phyloP scores from a whole-genome alignment of 768 basidiomycete genomes.

The Suillus luteus region DNA sequence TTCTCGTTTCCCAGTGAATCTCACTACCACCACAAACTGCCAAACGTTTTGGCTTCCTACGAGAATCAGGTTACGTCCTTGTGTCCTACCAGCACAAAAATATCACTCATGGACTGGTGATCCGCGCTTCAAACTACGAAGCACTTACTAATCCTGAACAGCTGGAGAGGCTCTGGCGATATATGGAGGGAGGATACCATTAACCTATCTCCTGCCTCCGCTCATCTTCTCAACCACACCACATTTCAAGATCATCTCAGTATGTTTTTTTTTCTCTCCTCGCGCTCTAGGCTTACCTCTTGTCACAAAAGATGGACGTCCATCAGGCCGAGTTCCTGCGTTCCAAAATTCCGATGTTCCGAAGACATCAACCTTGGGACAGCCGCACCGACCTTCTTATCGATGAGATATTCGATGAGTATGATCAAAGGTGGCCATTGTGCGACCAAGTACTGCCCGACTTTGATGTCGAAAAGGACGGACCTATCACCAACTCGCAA shows the following conservation, averaged over 20 bases:
- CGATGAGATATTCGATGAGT: not conserved
- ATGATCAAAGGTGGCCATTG: not conserved
- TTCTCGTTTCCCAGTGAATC: too few species aligned
- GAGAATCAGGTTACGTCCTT: not conserved
- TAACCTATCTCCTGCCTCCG: too few species aligned
- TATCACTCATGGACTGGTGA: not conserved
- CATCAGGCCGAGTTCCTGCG: not conserved
- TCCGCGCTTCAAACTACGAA: not conserved
- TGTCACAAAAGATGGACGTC: not conserved
- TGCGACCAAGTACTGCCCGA: not conserved
- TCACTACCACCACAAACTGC: too few species aligned
- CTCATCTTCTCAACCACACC: too few species aligned
- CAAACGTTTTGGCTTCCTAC: too few species aligned
- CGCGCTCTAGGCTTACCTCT: too few species aligned
- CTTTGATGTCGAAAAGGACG: not conserved
- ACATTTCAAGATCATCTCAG: too few species aligned
- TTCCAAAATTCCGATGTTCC: not conserved
- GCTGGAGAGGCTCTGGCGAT: constrained; percentile 10
- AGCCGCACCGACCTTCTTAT: not conserved
- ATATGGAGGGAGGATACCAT: too few species aligned
- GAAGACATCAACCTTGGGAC: not conserved
- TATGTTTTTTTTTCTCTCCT: too few species aligned
- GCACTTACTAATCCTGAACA: not conserved
- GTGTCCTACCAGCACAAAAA: not conserved
- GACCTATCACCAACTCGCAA: not conserved